These are phyloP conservation scores for Tephrocybe sp. DNA, from an alignment of 768 basidiomycete genomes.

Conservation along the genomic window DNA sequence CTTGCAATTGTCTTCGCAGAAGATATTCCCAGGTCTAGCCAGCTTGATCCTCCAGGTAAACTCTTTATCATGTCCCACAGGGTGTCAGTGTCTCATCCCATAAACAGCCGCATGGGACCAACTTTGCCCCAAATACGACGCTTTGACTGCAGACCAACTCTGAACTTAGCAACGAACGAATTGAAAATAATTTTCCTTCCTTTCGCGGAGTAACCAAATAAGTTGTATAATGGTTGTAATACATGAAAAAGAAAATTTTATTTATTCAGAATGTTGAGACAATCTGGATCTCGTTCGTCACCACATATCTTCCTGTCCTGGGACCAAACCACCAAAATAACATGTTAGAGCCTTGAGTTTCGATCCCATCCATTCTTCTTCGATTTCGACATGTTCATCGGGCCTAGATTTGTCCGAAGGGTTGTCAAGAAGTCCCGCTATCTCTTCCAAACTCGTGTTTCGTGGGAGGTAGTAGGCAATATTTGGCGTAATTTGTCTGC, in stretches of 20 bases:
- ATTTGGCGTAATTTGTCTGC: constrained; percentile 70
- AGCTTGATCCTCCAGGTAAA: constrained; percentile 23
- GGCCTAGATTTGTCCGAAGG: constrained; percentile 6
- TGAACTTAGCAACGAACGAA: neutral
- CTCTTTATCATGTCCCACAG: too few species aligned
- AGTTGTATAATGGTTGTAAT: too few species aligned
- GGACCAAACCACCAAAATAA: constrained; percentile 84
- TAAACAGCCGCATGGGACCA: constrained; percentile 28
- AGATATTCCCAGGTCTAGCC: constrained; percentile 21
- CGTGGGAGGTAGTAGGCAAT: constrained; percentile 89
- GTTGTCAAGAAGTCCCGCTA: constrained; percentile 39
- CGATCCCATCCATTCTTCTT: constrained; percentile 94
- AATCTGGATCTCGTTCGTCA: neutral
- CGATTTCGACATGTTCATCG: constrained; percentile 76
- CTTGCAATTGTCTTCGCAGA: constrained; percentile 28
- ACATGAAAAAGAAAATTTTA: too few species aligned
- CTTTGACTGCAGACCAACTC: constrained; percentile 1
- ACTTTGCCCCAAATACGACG: constrained; percentile 31
- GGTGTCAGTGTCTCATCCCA: neutral
- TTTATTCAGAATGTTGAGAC: neutral
- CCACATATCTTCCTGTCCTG: constrained; percentile 67
- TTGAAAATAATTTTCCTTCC: neutral
- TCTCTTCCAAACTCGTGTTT: constrained; percentile 72
- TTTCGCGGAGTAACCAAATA: too few species aligned
- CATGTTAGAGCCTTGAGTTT: constrained; percentile 94